Base-by-base conservation (phyloP, 2,329 filamentous ascomycete genomes). In the Clonostachys sp. region DNA sequence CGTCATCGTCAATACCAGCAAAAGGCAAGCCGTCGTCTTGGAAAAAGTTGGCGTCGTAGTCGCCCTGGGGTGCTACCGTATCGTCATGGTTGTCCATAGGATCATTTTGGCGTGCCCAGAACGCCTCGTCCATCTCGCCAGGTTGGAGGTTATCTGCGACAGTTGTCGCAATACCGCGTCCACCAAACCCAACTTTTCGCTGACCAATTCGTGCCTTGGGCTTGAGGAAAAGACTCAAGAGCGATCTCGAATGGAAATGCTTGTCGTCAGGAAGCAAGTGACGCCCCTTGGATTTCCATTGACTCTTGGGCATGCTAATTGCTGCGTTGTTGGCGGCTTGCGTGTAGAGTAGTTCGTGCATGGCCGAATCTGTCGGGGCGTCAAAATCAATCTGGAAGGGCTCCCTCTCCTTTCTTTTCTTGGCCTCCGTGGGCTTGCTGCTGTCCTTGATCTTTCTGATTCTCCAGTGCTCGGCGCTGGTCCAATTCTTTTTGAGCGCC, bases 41-140 rank as follows among this genome's bases (percentile, higher is more conserved):
- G 73, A 97, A 99, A 78, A 97, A 99, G 66, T 97, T 88, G 50
- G 94, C 92, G 63, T 97, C 91, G 66, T 97, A 99, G 61, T 95
- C 86, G 51, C 91, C 91, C 56, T 82, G 75, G 4, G 78, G 77
- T 36, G 78, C 65, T 2, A 70, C 77, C 4, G 73, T 78, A 41
- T 83, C 82, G 20, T 86, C 84, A 9, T 53, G 49, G 47, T 57
- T 55, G 34, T 68, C 64, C 57, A 61, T 62, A 45, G 71, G 79
- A 55, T 71, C 83, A 63, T 81, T 87, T 68, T 78, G 83, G 39
- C 81, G 78, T 6, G 94, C 94, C 91, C 94, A 99, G 71, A 95
- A 97, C 17, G 88, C 91, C 68, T 96, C 92, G 60, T 97, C 90
- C 74, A 96, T 89, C 50, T 96, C 89, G 39, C 84, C 87, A 50